Evolutionary conservation across 352 stramenopile species (phyloP), one percentile per base, ranked within the genome.

Genomic region (Pythium myriotylum): DNA sequence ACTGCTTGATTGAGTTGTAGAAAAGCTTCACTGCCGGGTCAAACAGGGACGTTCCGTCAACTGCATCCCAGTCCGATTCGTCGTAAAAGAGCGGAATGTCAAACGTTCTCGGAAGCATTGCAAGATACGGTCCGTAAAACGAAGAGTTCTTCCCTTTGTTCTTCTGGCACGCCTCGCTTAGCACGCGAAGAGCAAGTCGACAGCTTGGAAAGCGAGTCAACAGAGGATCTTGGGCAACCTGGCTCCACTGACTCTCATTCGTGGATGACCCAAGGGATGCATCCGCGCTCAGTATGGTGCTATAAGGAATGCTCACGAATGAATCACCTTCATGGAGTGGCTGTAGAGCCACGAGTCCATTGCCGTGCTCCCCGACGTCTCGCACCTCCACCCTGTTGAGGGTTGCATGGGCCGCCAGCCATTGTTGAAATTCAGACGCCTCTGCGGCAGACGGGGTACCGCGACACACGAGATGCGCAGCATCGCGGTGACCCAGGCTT

Each of bases 1-100:
- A 88, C 55, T 85, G 76, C 50, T 84, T 84, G 71, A 88, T 76
- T 23, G 69, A 72, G 54, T 85, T 88, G 71, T 81, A 83, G 24
- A 85, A 47, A 4, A 84, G 53, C 56, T 80, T 76, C 33, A 81
- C 65, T 2, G 75, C 73, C 16, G 73, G 67, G 1, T 67, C 61
- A 45, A 74, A 84, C 1, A 79, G 65, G 26, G 70, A 39, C 3
- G 74, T 82, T 14, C 63, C 55, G n/a, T 70, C 61, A 22, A 88
- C 63, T 19, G 62, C 71, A 24, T 68, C 63, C 43, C 86, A 81
- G 52, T 88, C 74, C 17, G 41, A 68, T 8, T 50, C 57, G 20
- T 74, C 70, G 65, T 82, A 88, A 33, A 71, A 77, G 16, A 88
- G 60, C 39, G 79, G 79, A 12, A 88, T 69, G 29, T 76, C 61